Conservation (phyloP, 1,284 basidiomycete genomes). For the Ceratobasidium sp. region DNA sequence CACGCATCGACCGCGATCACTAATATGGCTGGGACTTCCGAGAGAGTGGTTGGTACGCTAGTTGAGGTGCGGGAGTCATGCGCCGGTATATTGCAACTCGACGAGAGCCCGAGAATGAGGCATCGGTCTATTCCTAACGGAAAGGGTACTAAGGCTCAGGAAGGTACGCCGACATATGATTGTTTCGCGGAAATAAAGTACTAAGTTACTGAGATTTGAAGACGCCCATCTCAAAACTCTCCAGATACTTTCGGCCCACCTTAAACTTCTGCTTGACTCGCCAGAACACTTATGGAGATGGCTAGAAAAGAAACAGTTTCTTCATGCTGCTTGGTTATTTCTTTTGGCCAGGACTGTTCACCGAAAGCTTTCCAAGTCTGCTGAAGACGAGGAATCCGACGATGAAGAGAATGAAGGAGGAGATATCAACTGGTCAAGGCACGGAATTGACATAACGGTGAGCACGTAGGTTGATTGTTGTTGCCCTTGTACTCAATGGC, state of each 20-base stretch:
- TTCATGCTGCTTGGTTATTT: constrained; percentile 87
- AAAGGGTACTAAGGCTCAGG: constrained; percentile 39
- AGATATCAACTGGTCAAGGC: constrained; percentile 61
- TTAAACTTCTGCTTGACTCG: constrained; percentile 86
- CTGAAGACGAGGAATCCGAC: constrained; percentile 66
- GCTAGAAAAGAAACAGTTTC: constrained; percentile 78
- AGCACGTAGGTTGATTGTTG: constrained; percentile 45
- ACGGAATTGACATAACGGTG: constrained; percentile 73
- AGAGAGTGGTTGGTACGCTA: constrained; percentile 67
- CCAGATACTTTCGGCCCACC: constrained; percentile 83
- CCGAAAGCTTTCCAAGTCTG: constrained; percentile 67
- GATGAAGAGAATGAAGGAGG: constrained; percentile 37
- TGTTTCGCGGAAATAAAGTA: neutral
- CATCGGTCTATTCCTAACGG: constrained; percentile 35
- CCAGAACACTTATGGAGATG: constrained; percentile 89
- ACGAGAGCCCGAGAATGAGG: constrained; percentile 41
- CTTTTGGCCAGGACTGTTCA: constrained; percentile 85
- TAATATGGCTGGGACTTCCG: constrained; percentile 72
- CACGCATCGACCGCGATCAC: constrained; percentile 91
- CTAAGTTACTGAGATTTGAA: constrained; percentile 50
- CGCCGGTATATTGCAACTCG: constrained; percentile 47
- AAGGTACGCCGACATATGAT: constrained; percentile 23
- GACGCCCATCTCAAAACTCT: constrained; percentile 74
- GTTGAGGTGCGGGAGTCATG: constrained; percentile 68
- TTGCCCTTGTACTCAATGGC: constrained; percentile 15